Evolutionary conservation across 805 yeast genomes (phyloP).

Genomic region (Myxozyma neotropica): DNA sequence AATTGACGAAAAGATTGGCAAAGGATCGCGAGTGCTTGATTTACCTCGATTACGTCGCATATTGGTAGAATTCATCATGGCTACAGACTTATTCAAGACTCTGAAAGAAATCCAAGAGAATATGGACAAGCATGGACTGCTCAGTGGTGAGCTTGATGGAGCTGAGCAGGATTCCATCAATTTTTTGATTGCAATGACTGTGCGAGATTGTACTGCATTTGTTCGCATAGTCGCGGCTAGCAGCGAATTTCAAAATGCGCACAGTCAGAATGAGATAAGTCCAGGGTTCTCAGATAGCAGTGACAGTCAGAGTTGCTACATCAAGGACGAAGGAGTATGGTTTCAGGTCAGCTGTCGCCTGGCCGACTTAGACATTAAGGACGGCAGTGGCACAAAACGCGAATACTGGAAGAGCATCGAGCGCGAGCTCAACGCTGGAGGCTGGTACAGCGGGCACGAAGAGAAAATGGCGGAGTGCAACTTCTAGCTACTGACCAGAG

Average conservation of each 20-base stretch:
- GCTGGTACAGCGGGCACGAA: slow-evolving; percentile 28
- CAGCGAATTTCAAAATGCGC: background rate
- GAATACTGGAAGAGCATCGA: slow-evolving; percentile 55
- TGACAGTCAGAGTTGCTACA: background rate
- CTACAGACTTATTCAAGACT: slow-evolving; percentile 35
- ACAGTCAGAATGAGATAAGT: background rate
- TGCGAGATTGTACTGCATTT: slow-evolving; percentile 60
- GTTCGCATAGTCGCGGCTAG: slow-evolving; percentile 42
- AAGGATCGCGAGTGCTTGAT: slow-evolving; percentile 4
- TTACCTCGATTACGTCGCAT: slow-evolving; percentile 26
- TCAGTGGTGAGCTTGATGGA: slow-evolving; percentile 35
- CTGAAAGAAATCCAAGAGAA: slow-evolving; percentile 34
- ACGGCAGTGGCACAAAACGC: slow-evolving; percentile 41
- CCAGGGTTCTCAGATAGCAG: background rate
- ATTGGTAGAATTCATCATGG: slow-evolving; percentile 27
- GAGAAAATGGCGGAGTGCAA: background rate
- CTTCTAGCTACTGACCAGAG: too few relatives aligned
- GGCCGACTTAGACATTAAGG: slow-evolving; percentile 36
- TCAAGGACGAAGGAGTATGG: slow-evolving; percentile 29
- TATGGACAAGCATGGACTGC: slow-evolving; percentile 27
- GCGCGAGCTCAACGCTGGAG: slow-evolving; percentile 22
- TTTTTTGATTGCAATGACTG: slow-evolving; percentile 54
- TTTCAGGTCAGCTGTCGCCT: slow-evolving; percentile 47
- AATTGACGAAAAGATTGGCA: background rate
- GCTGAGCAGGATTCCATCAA: slow-evolving; percentile 26